A percentile compares a stretch with the other conserved stretches of the same genome.
Evolutionary conservation across 73 alveolate species (phyloP).

Genomic region (Diophrys appendiculata): DNA sequence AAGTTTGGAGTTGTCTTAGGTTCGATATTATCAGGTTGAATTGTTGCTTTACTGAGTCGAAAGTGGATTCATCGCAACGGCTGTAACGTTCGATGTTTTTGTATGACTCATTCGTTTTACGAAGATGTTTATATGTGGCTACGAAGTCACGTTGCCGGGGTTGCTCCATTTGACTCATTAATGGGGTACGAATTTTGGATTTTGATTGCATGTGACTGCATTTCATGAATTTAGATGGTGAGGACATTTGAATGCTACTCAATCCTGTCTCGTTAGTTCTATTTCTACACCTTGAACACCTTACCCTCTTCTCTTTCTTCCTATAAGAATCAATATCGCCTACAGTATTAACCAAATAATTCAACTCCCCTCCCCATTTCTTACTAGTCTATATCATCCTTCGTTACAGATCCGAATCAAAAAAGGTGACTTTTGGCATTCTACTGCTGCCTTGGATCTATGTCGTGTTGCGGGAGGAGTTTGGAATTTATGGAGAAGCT

Average conservation of each 20-base stretch:
- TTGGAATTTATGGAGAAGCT: no score
- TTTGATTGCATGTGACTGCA: background rate
- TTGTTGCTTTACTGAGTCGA: background rate
- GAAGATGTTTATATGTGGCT: background rate
- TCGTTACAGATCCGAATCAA: background rate
- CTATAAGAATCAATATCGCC: background rate
- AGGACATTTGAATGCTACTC: background rate
- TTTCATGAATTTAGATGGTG: no score
- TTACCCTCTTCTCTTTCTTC: background rate
- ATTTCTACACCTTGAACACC: background rate
- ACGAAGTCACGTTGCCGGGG: background rate
- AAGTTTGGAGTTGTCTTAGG: background rate
- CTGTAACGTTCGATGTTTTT: background rate
- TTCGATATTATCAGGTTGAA: background rate
- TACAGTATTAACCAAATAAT: background rate
- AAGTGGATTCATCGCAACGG: background rate
- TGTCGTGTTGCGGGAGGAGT: no score
- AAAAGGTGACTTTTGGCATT: background rate
- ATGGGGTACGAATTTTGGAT: background rate
- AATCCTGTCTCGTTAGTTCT: background rate
- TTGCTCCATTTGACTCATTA: background rate
- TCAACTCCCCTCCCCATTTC: constrained; percentile 2
- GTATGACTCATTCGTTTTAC: background rate
- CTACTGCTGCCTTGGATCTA: background rate
- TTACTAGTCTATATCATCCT: background rate